These are phyloP conservation scores for Hirsutella minnesotensis DNA, from an alignment of 2,329 filamentous ascomycete species.

Conservation along the genomic window DNA sequence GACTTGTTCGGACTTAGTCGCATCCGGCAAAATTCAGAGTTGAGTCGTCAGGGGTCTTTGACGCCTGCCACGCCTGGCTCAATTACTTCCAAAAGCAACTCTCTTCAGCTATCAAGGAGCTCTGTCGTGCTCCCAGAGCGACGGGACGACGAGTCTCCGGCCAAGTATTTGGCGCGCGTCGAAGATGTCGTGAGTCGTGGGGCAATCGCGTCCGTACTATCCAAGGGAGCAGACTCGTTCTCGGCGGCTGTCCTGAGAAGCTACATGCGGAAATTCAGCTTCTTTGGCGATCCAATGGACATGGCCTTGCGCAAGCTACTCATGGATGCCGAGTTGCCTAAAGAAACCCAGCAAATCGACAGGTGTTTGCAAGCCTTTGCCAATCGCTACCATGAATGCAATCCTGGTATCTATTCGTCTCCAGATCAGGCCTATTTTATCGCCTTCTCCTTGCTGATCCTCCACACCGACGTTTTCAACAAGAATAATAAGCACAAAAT, in stretches of 20 bases:
- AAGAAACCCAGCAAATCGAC: constrained; percentile 97
- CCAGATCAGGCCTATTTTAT: constrained; percentile 97
- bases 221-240: constrained; percentile 78
- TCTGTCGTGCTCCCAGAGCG: constrained; percentile 62
- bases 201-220: constrained; percentile 72
- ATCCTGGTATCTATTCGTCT: constrained; percentile 84
- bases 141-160: constrained; percentile 78
- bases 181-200: constrained; percentile 72
- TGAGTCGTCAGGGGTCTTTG: constrained; percentile 55
- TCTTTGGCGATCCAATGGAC: constrained; percentile 95
- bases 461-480: constrained; percentile 99
- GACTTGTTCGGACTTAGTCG: constrained; percentile 72
- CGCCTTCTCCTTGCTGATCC: constrained; percentile 87
- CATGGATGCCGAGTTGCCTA: constrained; percentile 92
- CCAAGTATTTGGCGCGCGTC: constrained; percentile 74
- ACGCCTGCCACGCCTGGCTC: constrained; percentile 59
- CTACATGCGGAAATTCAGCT: constrained; percentile 89
- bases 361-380: constrained; percentile 88
- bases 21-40: constrained; percentile 71
- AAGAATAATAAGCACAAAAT: constrained; percentile 99
- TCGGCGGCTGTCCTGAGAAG: constrained; percentile 74
- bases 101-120: constrained; percentile 65
- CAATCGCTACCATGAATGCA: constrained; percentile 95
- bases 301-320: constrained; percentile 93
- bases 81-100: constrained; percentile 67